Evolutionary conservation across 306 rosid genomes (phyloP), one percentile per base, ranked within the genome.

Genomic region (Sechiopsis laciniata): DNA sequence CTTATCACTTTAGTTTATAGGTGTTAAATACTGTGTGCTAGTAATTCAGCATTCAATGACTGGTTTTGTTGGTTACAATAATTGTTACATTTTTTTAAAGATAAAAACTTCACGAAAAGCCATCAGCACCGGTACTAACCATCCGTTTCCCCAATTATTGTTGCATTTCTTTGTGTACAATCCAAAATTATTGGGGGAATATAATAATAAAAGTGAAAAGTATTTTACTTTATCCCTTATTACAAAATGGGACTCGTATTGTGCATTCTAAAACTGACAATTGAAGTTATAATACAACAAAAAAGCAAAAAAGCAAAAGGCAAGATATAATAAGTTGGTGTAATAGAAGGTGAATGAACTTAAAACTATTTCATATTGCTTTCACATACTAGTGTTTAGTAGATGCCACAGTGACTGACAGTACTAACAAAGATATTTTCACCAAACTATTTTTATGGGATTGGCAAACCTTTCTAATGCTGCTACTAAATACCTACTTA

Each of bases 301-400:
- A 4, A 32, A 32, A 32, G 3, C 2, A 32, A 32, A 5, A 3
- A 32, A 32, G 37, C 42, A 21, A 46, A 12, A 46, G 40, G 19
- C 55, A 67, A 37, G 46, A 13, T n/a, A n/a, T n/a, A n/a, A 50
- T 21, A 17, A 68, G 29, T 68, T 21, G 40, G 55, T 21, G 22
- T 1, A 6, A 40, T 11, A 46, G 20, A 46, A 67, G 19, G 24
- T 45, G 40, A 45, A 35, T 11, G 32, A 46, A 46, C 42, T 69
- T 46, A 9, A 45, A 52, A 52, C 74, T 51, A 70, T 24, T 70
- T 70, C 48, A 24, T 70, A 26, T 35, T 8, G 48, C 60, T 52
- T 70, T 70, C 24, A 51, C 15, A 51, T 29, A 70, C 40, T 46
- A 68, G 14, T 15, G 40, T 21, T 68, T 8, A 21, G 45, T 48